These are phyloP conservation scores for Mollisiaceae sp. DNA, from an alignment of 2,329 filamentous ascomycete genomes.

Conservation along the genomic window DNA sequence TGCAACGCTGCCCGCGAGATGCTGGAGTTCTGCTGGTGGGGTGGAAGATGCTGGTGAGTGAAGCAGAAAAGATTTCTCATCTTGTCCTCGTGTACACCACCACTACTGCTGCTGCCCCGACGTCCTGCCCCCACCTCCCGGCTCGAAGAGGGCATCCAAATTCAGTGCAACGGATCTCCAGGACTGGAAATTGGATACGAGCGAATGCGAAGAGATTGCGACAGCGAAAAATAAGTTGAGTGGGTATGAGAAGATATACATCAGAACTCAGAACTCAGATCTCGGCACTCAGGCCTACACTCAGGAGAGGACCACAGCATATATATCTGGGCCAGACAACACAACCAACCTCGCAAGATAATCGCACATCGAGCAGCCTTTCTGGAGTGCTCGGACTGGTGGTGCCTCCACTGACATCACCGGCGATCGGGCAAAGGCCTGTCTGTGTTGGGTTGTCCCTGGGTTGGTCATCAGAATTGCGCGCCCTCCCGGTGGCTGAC, in stretches of 20 bases:
- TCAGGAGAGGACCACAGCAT: neutral
- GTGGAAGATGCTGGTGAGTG: constrained; percentile 26
- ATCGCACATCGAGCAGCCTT: too few species aligned
- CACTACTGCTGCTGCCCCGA: neutral
- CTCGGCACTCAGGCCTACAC: neutral
- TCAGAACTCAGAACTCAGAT: neutral
- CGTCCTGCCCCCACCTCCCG: neutral
- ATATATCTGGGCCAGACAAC: neutral
- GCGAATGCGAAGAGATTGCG: neutral
- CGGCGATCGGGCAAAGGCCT: neutral
- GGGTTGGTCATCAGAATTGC: neutral
- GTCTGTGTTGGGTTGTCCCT: neutral
- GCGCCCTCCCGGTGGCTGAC: neutral
- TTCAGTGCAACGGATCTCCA: too few species aligned
- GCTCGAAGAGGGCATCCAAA: neutral
- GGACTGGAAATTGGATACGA: neutral
- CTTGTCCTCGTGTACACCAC: neutral
- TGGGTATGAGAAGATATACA: neutral
- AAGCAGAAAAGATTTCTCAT: neutral
- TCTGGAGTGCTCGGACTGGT: neutral
- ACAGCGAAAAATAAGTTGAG: neutral
- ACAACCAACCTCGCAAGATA: neutral
- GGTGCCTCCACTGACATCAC: constrained; percentile 1
- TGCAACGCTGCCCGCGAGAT: constrained; percentile 11
- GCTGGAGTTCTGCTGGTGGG: constrained; percentile 9